Base-by-base conservation (phyloP, 805 yeast genomes). In the Lipomyces sp. region DNA sequence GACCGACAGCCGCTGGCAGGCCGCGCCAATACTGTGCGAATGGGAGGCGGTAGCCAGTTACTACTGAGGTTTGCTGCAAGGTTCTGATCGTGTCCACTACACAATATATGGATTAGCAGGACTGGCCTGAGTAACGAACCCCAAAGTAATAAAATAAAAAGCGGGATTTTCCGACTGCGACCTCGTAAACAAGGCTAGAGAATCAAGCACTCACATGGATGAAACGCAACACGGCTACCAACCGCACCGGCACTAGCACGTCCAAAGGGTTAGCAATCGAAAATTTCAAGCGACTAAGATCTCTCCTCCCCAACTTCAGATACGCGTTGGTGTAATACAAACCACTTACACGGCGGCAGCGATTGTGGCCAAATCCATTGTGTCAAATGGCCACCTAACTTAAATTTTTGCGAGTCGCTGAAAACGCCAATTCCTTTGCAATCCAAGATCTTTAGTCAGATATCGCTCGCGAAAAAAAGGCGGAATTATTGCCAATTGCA, bases 21-120 rank as follows among this genome's bases (percentile, higher is more conserved):
- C 83, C 83, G 24, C 81, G 71, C 79, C 80, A 80, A 69, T 78
- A 79, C 51, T 78, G 75, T 29, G 72, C 71, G 30, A 80, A 51
- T 7, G 83, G 82, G 63, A 80, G 68, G 39, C 73, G 67, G 69
- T 75, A 75, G 66, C 77, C 72, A 56, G 76, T 75, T 37, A 76
- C 76, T 7, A 77, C 72, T 10, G 82, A 78, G 1, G 83, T 80
- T 63, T 80, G 83, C 58, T 78, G 79, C 32, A 80, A 71, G 0
- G 83, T 80, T 34, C 82, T 74, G 42, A 80, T 68, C 4, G 83
- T 80, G 69, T 80, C 83, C 57, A 80, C 76, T 73, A 45, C 59
- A 32, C 34, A 34, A 63, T 7, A 4, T 53, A 45, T 29, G 35
- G 15, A 37, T 32, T 24, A 53, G 45, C 18, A 11, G 39, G 45